phyloP scores from a whole-genome alignment of 805 yeast species.

The Groenewaldozyma salmanticensis region DNA sequence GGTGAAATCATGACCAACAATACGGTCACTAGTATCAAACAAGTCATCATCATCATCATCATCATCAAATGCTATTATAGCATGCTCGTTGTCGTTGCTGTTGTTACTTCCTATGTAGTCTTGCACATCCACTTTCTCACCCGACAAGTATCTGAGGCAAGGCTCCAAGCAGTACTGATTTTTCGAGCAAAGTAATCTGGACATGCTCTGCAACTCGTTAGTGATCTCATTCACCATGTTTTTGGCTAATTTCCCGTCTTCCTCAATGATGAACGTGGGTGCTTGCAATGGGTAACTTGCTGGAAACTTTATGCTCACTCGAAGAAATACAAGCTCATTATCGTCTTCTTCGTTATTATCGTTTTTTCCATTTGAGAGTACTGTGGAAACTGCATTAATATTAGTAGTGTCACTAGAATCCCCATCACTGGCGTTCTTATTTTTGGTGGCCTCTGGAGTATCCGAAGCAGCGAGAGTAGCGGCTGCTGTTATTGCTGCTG shows the following conservation, averaged over 20 bases:
- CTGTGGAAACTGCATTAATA: background rate
- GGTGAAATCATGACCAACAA: no score
- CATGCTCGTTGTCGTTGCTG: conserved; percentile 3
- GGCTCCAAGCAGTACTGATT: conserved; percentile 71
- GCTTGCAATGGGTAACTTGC: conserved; percentile 54
- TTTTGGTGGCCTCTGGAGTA: background rate
- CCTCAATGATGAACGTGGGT: conserved; percentile 63
- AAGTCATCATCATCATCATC: conserved; percentile 21
- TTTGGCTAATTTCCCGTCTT: conserved; percentile 56
- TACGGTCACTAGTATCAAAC: conserved; percentile 15
- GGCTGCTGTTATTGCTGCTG: no score
- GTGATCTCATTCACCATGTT: conserved; percentile 43
- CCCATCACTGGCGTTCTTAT: background rate
- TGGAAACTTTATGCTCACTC: conserved; percentile 67
- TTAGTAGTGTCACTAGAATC: background rate
- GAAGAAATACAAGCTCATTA: conserved; percentile 47
- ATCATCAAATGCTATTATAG: conserved; percentile 10
- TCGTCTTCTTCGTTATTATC: no score
- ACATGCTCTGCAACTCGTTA: conserved; percentile 42
- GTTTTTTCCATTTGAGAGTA: no score
- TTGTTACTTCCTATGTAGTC: conserved; percentile 4
- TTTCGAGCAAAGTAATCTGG: conserved; percentile 44
- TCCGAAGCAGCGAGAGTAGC: background rate
- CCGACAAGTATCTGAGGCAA: conserved; percentile 65
- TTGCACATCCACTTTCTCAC: conserved; percentile 42